Conservation (phyloP, 2,329 filamentous ascomycete species). For the Aspergillus clavatus region DNA sequence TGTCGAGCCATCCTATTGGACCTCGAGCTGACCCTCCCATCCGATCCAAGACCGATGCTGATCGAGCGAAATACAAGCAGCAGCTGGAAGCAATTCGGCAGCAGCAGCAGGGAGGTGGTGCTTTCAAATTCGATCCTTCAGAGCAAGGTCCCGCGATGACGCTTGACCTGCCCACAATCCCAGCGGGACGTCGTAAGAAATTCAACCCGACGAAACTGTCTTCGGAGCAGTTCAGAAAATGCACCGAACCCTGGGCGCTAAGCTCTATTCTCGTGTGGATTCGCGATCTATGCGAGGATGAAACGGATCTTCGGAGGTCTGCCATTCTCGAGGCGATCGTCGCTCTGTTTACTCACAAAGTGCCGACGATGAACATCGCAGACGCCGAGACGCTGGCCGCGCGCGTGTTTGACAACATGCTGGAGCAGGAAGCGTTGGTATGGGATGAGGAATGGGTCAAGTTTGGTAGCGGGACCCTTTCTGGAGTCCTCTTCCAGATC, state of each 20-base stretch:
- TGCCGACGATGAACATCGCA: conserved; percentile 96
- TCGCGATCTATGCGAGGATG: conserved; percentile 82
- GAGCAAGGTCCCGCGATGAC: conserved; percentile 48
- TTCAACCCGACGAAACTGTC: conserved; percentile 84
- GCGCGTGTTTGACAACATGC: conserved; percentile 74
- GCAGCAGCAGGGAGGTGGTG: conserved; percentile 38
- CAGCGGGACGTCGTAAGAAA: conserved; percentile 70
- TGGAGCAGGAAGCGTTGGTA: conserved; percentile 69
- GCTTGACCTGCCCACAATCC: conserved; percentile 80
- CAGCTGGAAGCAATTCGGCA: conserved; percentile 51
- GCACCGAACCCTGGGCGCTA: conserved; percentile 85
- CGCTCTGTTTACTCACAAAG: conserved; percentile 85
- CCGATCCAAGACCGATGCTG: conserved; percentile 89
- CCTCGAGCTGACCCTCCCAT: conserved; percentile 76
- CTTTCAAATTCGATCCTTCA: conserved; percentile 49
- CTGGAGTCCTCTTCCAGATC: conserved; percentile 88
- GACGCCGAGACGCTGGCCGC: conserved; percentile 85
- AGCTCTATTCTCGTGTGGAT: conserved; percentile 86
- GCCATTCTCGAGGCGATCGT: conserved; percentile 83
- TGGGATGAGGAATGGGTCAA: conserved; percentile 98
- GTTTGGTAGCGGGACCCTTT: conserved; percentile 73
- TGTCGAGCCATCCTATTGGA: conserved; percentile 75
- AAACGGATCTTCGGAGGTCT: conserved; percentile 78
- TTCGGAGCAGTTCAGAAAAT: conserved; percentile 74
- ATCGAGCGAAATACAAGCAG: conserved; percentile 53